phyloP scores from a whole-genome alignment of 2,329 filamentous ascomycete genomes.

The Aureobasidium namibiae region DNA sequence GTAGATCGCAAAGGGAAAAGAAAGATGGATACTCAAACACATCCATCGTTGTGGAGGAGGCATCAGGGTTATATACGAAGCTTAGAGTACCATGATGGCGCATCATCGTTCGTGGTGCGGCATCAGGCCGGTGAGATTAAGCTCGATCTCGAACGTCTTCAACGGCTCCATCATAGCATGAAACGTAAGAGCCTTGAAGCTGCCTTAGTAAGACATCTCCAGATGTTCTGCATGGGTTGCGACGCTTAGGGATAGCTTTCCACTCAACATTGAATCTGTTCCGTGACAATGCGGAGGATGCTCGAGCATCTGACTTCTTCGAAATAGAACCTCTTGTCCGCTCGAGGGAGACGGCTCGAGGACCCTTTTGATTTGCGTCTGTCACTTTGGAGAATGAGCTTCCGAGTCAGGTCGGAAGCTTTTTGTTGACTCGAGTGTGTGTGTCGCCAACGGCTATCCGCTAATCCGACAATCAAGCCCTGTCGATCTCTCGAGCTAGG shows the following conservation, averaged over 20 bases:
- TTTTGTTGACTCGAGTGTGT: neutral
- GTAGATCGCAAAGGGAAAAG: neutral
- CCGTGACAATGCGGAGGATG: neutral
- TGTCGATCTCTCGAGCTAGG: neutral
- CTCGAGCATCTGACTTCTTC: neutral
- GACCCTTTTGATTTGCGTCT: neutral
- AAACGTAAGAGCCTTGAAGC: neutral
- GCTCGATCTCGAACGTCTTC: neutral
- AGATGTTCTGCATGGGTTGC: slow-evolving; percentile 4
- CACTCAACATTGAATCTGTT: neutral
- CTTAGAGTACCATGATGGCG: neutral
- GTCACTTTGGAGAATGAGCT: neutral
- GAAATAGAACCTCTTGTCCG: neutral
- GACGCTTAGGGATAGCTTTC: neutral
- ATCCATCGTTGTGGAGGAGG: neutral
- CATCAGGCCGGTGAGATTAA: neutral
- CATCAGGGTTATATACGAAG: neutral
- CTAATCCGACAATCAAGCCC: neutral
- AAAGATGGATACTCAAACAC: neutral
- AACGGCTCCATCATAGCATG: neutral
- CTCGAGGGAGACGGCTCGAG: neutral
- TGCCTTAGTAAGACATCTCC: slow-evolving; percentile 5
- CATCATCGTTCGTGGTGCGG: neutral
- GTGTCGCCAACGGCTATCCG: no score
- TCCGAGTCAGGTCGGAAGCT: neutral